These are phyloP conservation scores for Nannochloropsis oceanica DNA, from an alignment of 108 stramenopile species.

Conservation along the genomic window DNA sequence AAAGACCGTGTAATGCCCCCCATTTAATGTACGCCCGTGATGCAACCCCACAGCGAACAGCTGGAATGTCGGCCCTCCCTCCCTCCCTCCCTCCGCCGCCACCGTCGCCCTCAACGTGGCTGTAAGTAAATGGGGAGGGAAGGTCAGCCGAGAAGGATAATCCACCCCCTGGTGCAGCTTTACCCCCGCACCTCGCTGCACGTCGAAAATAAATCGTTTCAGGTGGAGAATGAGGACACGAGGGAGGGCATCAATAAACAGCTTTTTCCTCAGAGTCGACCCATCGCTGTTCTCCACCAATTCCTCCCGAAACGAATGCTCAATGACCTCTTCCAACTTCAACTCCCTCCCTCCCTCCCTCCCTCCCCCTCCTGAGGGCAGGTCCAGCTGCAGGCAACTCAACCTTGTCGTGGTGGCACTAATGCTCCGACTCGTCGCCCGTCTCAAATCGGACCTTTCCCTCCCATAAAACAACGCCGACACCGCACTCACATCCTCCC, in stretches of 20 bases:
- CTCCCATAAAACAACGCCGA: background rate
- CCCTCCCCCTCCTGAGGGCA: background rate
- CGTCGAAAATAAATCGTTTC: constrained; percentile 35
- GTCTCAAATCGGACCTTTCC: background rate
- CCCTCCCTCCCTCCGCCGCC: background rate
- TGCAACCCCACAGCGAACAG: background rate
- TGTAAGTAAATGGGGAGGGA: background rate
- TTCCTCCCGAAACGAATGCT: background rate
- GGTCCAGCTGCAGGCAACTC: background rate
- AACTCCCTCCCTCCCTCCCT: background rate
- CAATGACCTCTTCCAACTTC: background rate
- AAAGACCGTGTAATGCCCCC: background rate
- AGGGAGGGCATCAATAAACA: constrained; percentile 1
- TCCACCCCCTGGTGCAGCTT: constrained; percentile 14
- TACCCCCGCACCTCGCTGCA: background rate
- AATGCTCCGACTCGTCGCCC: background rate
- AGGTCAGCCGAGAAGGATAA: background rate
- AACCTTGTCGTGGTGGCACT: background rate
- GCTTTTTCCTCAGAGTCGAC: background rate
- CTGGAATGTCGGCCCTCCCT: background rate
- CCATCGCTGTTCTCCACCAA: background rate
- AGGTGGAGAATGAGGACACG: constrained; percentile 36
- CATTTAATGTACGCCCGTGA: background rate
- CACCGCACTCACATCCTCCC: background rate
- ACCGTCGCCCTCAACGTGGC: background rate